Evolutionary conservation across 352 stramenopile species (phyloP), one percentile per base, ranked within the genome.

Genomic region (Phytophthora pinifolia): DNA sequence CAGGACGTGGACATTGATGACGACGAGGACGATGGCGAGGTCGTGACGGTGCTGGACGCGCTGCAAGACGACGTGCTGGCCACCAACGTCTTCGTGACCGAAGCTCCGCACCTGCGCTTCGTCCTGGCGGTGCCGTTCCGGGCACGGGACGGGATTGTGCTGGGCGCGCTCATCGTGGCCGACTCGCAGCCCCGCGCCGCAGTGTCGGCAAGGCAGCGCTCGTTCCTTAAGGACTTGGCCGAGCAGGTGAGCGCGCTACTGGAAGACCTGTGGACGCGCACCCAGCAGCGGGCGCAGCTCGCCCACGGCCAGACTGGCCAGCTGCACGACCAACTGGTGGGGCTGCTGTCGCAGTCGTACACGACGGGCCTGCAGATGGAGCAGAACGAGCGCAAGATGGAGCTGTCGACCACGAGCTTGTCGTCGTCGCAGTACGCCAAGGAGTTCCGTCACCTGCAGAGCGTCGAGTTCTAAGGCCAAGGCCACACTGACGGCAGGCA

Each of bases 111-210:
- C 17, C 36, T 85, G 41, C 76, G 74, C 5, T 89, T 87, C 36
- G 46, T 86, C 14, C 71, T 84, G 45, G 79, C 70, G 7, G 58
- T 87, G 4, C 79, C 79, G 17, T 74, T 87, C 55, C 60, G 62
- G 1, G 68, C 62, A 31, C 57, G 59, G 7, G 76, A 85, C 51
- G 79, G 79, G 18, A 62, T 78, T 6, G 62, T 84, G 33, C 61
- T 89, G 7, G 79, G 79, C 8, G 79, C 76, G 1, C 60, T 89
- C 8, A 68, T 89, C 31, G 65, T 89, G 14, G 76, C 76, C 0
- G 76, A 87, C 38, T 52, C 74, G 1, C 62, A 76, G 18, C 59
- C 76, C 2, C 69, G 76, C 7, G 55, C 5, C 9, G 60, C 65
- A 8, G 52, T 83, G 7, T 47, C 62, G 8, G 25, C 62, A 8